Evolutionary conservation across 1,284 basidiomycete species (phyloP).

Genomic region (Sanguinoderma infundibulare): DNA sequence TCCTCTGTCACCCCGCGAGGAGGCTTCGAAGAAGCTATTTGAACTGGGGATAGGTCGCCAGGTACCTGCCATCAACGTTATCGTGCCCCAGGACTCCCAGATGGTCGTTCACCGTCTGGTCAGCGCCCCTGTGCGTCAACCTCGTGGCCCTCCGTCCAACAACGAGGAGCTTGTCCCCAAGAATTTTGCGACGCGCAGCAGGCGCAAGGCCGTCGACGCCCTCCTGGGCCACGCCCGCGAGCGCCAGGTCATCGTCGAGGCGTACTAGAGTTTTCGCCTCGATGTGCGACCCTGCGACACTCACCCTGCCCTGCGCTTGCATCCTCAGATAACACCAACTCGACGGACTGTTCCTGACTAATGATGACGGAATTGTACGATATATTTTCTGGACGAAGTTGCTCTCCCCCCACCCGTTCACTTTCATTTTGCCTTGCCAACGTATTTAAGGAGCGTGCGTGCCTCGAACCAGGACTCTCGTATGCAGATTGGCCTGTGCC

Average conservation of each 20-base stretch:
- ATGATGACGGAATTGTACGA: slow-evolving; percentile 29
- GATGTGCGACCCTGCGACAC: neutral
- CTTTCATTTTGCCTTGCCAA: slow-evolving; percentile 32
- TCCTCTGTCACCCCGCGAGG: slow-evolving; percentile 77
- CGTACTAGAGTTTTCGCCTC: slow-evolving; percentile 48
- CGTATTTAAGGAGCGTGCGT: slow-evolving; percentile 36
- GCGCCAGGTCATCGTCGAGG: slow-evolving; percentile 60
- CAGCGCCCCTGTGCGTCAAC: slow-evolving; percentile 80
- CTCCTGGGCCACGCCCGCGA: slow-evolving; percentile 74
- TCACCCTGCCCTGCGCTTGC: slow-evolving; percentile 5
- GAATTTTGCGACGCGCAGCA: slow-evolving; percentile 86
- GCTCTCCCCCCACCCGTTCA: slow-evolving; percentile 17
- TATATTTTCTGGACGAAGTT: slow-evolving; percentile 28
- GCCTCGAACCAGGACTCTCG: slow-evolving; percentile 29
- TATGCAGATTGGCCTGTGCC: slow-evolving; percentile 29
- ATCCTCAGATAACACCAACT: slow-evolving; percentile 3
- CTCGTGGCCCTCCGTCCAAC: slow-evolving; percentile 84
- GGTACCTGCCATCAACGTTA: slow-evolving; percentile 42
- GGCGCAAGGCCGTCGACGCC: slow-evolving; percentile 79
- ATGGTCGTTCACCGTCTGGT: slow-evolving; percentile 54
- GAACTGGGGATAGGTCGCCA: slow-evolving; percentile 80
- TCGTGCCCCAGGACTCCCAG: slow-evolving; percentile 33
- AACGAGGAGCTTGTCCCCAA: slow-evolving; percentile 85
- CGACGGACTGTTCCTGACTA: slow-evolving; percentile 19
- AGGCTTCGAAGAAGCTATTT: slow-evolving; percentile 79